phyloP scores from a whole-genome alignment of 805 yeast species.

The Tetrapisispora taiwanensis region DNA sequence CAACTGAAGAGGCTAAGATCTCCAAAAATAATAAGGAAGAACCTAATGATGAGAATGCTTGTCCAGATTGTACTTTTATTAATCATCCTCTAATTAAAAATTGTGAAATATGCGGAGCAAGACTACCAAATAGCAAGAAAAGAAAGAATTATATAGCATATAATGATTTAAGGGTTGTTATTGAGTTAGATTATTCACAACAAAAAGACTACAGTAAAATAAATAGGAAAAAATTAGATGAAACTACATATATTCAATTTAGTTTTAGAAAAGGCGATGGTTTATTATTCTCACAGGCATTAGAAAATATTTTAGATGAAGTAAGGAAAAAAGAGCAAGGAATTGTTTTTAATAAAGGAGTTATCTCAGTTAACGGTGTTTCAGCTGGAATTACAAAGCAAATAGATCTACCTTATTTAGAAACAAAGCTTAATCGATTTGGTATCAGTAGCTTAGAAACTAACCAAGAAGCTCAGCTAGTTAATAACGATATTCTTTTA shows the following conservation, averaged over 20 bases:
- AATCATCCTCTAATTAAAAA: constrained; percentile 69
- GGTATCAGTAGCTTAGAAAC: constrained; percentile 69
- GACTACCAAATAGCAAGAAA: constrained; percentile 24
- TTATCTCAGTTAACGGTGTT: constrained; percentile 28
- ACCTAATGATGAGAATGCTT: constrained; percentile 18
- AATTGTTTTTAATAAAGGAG: constrained; percentile 20
- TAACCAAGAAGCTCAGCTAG: constrained; percentile 42
- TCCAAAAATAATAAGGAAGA: neutral
- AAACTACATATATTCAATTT: constrained; percentile 39
- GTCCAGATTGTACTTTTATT: constrained; percentile 62
- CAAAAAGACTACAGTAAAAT: neutral
- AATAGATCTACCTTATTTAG: constrained; percentile 9
- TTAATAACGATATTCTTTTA: constrained; percentile 50
- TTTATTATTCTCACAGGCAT: constrained; percentile 38
- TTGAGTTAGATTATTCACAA: constrained; percentile 19
- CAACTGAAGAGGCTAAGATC: neutral
- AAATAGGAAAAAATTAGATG: constrained; percentile 11
- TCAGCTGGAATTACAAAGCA: constrained; percentile 5
- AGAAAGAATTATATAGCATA: constrained; percentile 12
- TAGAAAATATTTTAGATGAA: constrained; percentile 37
- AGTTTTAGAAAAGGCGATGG: constrained; percentile 74
- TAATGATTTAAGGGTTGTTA: constrained; percentile 25
- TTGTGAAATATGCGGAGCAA: constrained; percentile 84
- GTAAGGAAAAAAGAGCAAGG: constrained; percentile 37
- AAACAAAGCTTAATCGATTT: constrained; percentile 30